These are phyloP conservation scores for Polyporus arcularius DNA, from an alignment of 768 basidiomycete genomes.

Conservation along the genomic window DNA sequence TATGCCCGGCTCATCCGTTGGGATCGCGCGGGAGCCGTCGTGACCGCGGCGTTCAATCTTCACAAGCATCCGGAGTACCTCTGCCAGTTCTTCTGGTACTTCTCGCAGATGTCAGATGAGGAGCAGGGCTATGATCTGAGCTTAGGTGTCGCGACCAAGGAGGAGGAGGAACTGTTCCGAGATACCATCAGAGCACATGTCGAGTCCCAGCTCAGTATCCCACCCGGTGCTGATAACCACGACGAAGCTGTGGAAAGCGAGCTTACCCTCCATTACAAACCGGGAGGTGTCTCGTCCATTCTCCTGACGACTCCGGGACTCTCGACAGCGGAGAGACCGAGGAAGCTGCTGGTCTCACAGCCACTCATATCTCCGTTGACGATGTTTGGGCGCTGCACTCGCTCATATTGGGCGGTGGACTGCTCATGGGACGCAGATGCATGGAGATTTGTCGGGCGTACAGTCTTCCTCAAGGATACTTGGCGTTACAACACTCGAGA, in stretches of 20 bases:
- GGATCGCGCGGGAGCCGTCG: constrained; percentile 35
- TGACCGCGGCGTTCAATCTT: constrained; percentile 30
- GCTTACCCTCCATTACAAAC: neutral
- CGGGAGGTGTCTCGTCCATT: neutral
- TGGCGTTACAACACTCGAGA: neutral
- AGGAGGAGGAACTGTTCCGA: constrained; percentile 1
- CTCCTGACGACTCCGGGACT: neutral
- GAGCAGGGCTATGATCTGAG: constrained; percentile 28
- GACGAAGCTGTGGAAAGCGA: neutral
- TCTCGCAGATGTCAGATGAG: constrained; percentile 13
- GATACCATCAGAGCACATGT: neutral
- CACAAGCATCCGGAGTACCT: constrained; percentile 19
- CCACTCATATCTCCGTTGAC: neutral
- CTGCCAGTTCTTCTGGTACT: constrained; percentile 34
- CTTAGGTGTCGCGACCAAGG: neutral
- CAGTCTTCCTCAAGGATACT: constrained; percentile 7
- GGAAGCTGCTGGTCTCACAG: neutral
- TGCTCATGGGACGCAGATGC: neutral
- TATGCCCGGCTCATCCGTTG: constrained; percentile 32
- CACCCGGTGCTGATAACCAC: neutral
- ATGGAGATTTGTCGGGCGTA: no score
- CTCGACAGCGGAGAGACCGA: neutral
- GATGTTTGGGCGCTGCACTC: neutral
- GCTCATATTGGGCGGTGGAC: constrained; percentile 2
- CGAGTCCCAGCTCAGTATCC: neutral